Percentiles rank a stretch among this genome's conserved stretches.
phyloP scores from a whole-genome alignment of 164 flowering plant genomes.

The Paratinospora sagittata region DNA sequence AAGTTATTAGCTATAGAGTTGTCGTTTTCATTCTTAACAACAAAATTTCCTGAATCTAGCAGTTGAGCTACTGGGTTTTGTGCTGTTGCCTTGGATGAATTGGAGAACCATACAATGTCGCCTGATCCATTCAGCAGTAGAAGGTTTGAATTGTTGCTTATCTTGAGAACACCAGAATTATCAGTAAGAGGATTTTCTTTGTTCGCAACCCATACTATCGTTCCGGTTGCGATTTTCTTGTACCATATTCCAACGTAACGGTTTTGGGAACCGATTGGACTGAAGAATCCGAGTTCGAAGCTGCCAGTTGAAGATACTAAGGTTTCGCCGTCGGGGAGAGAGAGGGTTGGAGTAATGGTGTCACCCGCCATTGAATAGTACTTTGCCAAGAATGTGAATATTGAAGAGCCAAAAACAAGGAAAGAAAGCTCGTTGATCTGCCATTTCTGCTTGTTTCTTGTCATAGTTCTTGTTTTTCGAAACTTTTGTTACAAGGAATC shows the following conservation, averaged over 20 bases:
- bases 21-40: conserved; percentile 11
- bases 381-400: background rate
- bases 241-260: conserved; percentile 19
- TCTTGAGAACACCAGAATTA: background rate
- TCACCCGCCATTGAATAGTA: background rate
- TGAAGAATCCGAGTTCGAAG: conserved; percentile 16
- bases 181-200: conserved; percentile 7
- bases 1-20: background rate
- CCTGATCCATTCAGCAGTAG: conserved; percentile 1
- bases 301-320: background rate
- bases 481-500: too few species aligned
- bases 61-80: conserved; percentile 14
- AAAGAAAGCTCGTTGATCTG: background rate
- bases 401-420: background rate
- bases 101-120: conserved; percentile 17
- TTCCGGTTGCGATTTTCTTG: background rate
- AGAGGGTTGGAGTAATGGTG: background rate
- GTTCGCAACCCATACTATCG: conserved; percentile 16
- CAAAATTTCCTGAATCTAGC: conserved; percentile 26
- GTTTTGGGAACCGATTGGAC: conserved; percentile 1
- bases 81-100: background rate
- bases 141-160: background rate
- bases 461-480: too few species aligned
- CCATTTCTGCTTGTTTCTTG: too few species aligned
- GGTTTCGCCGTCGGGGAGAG: conserved; percentile 2